Percentiles rank a stretch among this genome's conserved stretches.
These are phyloP conservation scores for Didymella pomorum DNA, from an alignment of 2,329 filamentous ascomycete species.

Conservation along the genomic window DNA sequence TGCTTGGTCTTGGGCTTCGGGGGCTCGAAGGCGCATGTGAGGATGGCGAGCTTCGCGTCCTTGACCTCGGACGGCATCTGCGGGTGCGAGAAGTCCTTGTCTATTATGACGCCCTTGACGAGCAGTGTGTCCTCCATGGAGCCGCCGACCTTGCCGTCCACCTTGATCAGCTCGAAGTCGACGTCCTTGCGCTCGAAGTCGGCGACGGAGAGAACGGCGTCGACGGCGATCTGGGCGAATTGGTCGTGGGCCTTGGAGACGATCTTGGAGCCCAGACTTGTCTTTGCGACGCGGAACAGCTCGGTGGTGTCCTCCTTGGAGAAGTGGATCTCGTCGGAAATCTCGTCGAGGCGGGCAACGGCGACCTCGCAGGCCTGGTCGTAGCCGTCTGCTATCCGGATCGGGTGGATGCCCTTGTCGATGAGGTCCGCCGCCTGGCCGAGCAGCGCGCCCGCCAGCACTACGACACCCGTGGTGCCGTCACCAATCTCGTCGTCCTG, in stretches of 20 bases:
- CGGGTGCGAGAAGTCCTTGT: constrained; percentile 99
- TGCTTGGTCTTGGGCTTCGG: constrained; percentile 99
- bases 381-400: constrained; percentile 97
- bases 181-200: constrained; percentile 97
- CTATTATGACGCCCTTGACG: constrained; percentile 96
- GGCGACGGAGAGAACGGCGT: constrained; percentile 94
- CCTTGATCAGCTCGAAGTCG: constrained; percentile 99
- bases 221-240: constrained; percentile 95
- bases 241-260: constrained; percentile 99
- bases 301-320: constrained; percentile 80
- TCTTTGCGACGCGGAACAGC: constrained; percentile 92
- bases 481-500: constrained; percentile 99
- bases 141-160: constrained; percentile 97
- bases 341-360: constrained; percentile 87
- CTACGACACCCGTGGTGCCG: constrained; percentile 96
- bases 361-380: constrained; percentile 98
- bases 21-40: constrained; percentile 97
- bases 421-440: constrained; percentile 98
- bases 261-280: constrained; percentile 97
- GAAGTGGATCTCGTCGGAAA: constrained; percentile 91
- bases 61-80: constrained; percentile 97
- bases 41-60: constrained; percentile 95
- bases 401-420: constrained; percentile 99
- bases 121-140: constrained; percentile 91
- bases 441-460: constrained; percentile 89